phyloP scores from a whole-genome alignment of 306 rosid species.

The Rubus parviflorus region DNA sequence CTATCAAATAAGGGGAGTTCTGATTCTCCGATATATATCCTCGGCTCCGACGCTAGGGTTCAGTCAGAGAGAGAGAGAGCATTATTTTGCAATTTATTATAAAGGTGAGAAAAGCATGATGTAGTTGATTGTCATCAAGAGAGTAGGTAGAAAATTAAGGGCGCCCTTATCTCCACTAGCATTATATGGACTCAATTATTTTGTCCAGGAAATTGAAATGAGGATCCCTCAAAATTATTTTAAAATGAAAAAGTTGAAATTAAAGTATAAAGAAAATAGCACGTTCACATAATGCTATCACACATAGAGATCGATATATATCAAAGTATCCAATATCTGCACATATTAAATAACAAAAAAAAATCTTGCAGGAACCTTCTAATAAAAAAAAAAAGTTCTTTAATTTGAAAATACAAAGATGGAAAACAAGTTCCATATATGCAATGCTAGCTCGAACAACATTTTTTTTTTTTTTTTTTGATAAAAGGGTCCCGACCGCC shows the following conservation, averaged over 20 bases:
- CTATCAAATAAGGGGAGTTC: neutral
- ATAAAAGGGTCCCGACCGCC: too few relatives aligned
- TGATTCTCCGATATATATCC: neutral
- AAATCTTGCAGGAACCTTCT: neutral
- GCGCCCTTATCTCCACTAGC: slow-evolving; percentile 8
- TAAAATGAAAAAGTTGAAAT: neutral
- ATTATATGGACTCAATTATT: neutral
- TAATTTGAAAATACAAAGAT: neutral
- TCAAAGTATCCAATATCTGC: neutral
- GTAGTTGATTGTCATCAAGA: neutral
- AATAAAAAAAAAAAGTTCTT: neutral
- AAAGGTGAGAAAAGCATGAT: neutral
- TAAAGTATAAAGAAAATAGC: neutral
- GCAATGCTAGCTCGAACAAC: neutral
- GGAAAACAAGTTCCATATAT: neutral
- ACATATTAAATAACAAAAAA: neutral
- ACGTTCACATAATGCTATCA: neutral
- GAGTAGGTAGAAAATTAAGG: neutral
- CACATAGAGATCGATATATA: neutral
- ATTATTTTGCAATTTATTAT: neutral
- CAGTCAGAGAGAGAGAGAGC: neutral
- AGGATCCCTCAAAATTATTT: neutral
- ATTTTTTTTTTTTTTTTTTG: too few relatives aligned
- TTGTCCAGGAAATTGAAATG: neutral
- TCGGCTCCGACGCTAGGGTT: neutral